These are phyloP conservation scores for Clarireedia homoeocarpa DNA, from an alignment of 2,329 filamentous ascomycete genomes.

Conservation along the genomic window DNA sequence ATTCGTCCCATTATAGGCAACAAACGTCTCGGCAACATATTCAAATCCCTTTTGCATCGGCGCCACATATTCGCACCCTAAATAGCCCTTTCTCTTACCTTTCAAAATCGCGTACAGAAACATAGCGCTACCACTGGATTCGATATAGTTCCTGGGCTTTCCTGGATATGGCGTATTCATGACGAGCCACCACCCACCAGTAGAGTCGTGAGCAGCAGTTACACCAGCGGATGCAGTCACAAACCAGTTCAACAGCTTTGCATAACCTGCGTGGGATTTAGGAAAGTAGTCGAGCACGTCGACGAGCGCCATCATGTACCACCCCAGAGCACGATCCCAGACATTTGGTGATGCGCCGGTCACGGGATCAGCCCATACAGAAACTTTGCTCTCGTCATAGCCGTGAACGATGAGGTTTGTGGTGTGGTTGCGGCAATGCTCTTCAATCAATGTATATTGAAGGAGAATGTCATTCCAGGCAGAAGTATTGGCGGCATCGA, in stretches of 20 bases:
- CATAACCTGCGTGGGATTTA: conserved; percentile 9
- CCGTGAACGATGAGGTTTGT: conserved; percentile 30
- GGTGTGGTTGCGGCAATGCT: conserved; percentile 17
- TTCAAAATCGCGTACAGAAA: conserved; percentile 3
- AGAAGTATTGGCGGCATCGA: conserved; percentile 21
- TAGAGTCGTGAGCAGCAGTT: background rate
- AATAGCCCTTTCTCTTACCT: conserved; percentile 1
- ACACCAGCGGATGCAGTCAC: background rate
- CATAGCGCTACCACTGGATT: conserved; percentile 1
- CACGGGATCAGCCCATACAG: conserved; percentile 30
- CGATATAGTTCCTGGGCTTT: conserved; percentile 2
- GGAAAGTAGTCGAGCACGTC: conserved; percentile 30
- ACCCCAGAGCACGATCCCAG: conserved; percentile 33
- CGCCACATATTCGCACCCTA: conserved; percentile 9
- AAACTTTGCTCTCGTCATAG: conserved; percentile 30
- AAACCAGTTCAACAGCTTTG: background rate
- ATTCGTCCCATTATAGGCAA: conserved; percentile 7
- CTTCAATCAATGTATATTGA: conserved; percentile 23
- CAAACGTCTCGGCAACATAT: conserved; percentile 17
- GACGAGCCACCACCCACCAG: conserved; percentile 4
- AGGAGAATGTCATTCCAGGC: conserved; percentile 27
- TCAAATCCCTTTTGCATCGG: conserved; percentile 17
- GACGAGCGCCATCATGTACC: conserved; percentile 33
- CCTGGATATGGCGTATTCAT: conserved; percentile 7
- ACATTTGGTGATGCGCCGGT: conserved; percentile 33